Percentiles rank a stretch among this genome's conserved stretches.
These are phyloP conservation scores for Xylaria longipes DNA, from an alignment of 495 filamentous ascomycete species.

Conservation along the genomic window DNA sequence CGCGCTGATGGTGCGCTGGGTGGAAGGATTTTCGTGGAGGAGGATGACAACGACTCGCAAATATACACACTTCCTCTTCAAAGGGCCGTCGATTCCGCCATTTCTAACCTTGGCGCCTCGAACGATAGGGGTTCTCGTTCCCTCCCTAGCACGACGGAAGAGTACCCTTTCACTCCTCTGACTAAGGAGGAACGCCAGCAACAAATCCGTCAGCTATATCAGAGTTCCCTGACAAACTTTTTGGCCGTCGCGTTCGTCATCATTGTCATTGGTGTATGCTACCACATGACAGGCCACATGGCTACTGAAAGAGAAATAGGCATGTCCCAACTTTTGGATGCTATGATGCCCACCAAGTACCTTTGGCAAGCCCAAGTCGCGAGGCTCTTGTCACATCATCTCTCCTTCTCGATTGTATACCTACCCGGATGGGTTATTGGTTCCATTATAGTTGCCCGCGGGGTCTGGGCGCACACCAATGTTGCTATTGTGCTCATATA, in stretches of 20 bases:
- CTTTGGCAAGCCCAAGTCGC: conserved; percentile 73
- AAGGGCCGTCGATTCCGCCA: conserved; percentile 74
- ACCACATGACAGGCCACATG: conserved; percentile 78
- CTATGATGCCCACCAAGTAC: conserved; percentile 74
- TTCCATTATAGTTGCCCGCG: conserved; percentile 63
- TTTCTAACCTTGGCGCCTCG: conserved; percentile 57
- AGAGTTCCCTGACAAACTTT: conserved; percentile 70
- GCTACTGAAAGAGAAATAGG: conserved; percentile 79
- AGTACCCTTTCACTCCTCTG: conserved; percentile 76
- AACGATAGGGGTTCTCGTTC: conserved; percentile 14
- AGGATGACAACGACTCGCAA: conserved; percentile 69
- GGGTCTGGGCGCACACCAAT: conserved; percentile 68
- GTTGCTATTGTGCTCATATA: conserved; percentile 66
- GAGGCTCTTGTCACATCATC: conserved; percentile 68
- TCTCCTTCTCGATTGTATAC: conserved; percentile 73
- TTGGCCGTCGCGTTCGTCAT: conserved; percentile 72
- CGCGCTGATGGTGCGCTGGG: conserved; percentile 70
- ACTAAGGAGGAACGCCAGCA: conserved; percentile 68
- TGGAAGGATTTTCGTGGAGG: conserved; percentile 62
- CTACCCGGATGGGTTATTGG: conserved; percentile 73
- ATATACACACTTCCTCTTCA: conserved; percentile 80
- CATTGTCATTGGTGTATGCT: conserved; percentile 71
- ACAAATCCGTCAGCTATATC: conserved; percentile 68
- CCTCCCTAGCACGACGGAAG: conserved; percentile 57
- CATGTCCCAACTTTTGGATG: conserved; percentile 80